Evolutionary conservation across 192 early-diverging fungal genomes (phyloP).

Genomic region (Backusella morwellensis): DNA sequence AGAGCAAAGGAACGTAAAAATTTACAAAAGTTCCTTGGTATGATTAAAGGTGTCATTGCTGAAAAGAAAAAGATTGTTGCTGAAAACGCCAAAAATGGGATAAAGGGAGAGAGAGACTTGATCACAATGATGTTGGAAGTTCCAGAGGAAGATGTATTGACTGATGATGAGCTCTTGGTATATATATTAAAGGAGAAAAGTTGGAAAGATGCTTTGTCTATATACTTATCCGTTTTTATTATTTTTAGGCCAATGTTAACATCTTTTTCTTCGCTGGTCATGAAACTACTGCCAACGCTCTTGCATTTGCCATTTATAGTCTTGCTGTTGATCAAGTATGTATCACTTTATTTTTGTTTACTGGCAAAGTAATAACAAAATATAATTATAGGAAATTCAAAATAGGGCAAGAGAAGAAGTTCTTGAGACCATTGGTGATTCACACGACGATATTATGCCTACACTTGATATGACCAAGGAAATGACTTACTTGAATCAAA

Average conservation of each 20-base stretch:
- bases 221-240: neutral
- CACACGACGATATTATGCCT: constrained; percentile 45
- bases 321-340: constrained; percentile 43
- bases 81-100: neutral
- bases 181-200: neutral
- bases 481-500: constrained; percentile 46
- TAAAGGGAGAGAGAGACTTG: constrained; percentile 26
- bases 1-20: constrained; percentile 16
- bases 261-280: constrained; percentile 30
- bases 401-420: constrained; percentile 54
- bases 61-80: constrained; percentile 2
- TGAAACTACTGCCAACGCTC: constrained; percentile 57
- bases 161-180: constrained; percentile 25
- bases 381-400: constrained; percentile 42
- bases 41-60: constrained; percentile 22
- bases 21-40: constrained; percentile 10
- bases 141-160: constrained; percentile 10
- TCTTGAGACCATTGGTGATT: constrained; percentile 50
- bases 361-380: neutral
- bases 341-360: neutral
- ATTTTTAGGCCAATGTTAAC: neutral
- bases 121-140: constrained; percentile 32
- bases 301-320: constrained; percentile 46
- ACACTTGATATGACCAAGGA: constrained; percentile 49
- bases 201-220: neutral